A percentile compares a stretch with the other conserved stretches of the same genome.
Evolutionary conservation across 345 rosid species (phyloP).

Genomic region (Firmiana major): DNA sequence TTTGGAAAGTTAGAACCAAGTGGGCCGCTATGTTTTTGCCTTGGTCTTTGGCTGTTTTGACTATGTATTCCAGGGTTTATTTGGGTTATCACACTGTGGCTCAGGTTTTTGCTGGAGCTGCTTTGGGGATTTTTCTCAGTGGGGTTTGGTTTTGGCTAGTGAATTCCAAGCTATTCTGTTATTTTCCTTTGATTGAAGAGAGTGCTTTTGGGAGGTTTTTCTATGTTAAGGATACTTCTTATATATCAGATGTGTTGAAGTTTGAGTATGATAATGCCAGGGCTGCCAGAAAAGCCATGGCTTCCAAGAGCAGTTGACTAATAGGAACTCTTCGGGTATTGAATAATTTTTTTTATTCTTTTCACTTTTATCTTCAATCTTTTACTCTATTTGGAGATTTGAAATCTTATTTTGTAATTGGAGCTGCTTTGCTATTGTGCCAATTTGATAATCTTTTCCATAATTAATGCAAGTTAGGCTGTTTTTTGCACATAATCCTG

Average conservation of each 20-base stretch:
- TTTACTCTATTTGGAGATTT: background rate
- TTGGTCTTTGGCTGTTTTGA: slow-evolving; percentile 68
- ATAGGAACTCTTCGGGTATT: slow-evolving; percentile 27
- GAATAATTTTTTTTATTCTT: background rate
- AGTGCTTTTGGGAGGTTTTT: slow-evolving; percentile 69
- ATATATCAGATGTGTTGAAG: slow-evolving; percentile 73
- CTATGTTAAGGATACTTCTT: slow-evolving; percentile 90
- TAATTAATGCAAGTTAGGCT: background rate
- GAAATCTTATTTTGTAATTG: background rate
- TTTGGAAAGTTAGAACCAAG: slow-evolving; percentile 45
- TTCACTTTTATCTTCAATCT: background rate
- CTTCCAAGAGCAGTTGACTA: slow-evolving; percentile 49
- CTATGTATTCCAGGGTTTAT: slow-evolving; percentile 91
- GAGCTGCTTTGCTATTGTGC: background rate
- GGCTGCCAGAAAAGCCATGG: slow-evolving; percentile 58
- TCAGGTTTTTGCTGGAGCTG: slow-evolving; percentile 85
- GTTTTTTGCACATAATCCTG: background rate
- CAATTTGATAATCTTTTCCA: background rate
- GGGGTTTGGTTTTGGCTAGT: slow-evolving; percentile 81
- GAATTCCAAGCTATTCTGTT: slow-evolving; percentile 40
- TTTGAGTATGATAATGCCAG: slow-evolving; percentile 95
- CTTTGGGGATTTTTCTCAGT: slow-evolving; percentile 60
- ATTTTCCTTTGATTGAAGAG: slow-evolving; percentile 76
- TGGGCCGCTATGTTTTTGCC: slow-evolving; percentile 40
- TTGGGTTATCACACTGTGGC: slow-evolving; percentile 84